A percentile compares a stretch with the other conserved stretches of the same genome.
Conservation (phyloP, 108 stramenopile species). For the Skeletonema grethae region DNA sequence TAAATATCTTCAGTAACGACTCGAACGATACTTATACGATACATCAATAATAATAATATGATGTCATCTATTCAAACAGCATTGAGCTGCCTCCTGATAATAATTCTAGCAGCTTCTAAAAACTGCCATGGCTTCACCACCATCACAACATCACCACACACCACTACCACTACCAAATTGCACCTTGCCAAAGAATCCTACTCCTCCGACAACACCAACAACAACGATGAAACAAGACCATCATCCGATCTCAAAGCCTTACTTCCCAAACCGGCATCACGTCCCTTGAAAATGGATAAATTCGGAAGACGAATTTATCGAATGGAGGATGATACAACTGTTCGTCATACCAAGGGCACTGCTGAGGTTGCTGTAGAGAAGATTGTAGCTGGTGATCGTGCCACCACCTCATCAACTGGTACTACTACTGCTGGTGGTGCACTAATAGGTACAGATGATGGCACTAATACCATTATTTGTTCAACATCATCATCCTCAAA, state of each 20-base stretch:
- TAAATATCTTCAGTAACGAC: no score
- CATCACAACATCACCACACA: no score
- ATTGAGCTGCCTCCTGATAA: no score
- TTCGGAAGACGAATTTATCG: conserved; percentile 27
- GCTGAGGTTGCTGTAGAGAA: background rate
- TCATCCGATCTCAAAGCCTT: conserved; percentile 17
- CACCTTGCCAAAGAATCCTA: background rate
- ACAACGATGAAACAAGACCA: background rate
- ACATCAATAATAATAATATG: no score
- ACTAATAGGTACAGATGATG: no score
- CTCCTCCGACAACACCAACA: background rate
- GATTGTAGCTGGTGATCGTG: background rate
- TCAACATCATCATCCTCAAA: no score
- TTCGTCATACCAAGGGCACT: conserved; percentile 12
- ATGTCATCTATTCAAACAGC: no score
- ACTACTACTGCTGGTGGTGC: background rate
- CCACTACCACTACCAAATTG: no score
- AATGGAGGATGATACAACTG: conserved; percentile 30
- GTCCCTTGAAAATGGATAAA: conserved; percentile 24
- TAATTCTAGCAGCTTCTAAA: no score
- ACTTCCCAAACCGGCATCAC: conserved; percentile 18
- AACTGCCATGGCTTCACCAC: no score
- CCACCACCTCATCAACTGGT: background rate
- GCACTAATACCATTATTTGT: no score
- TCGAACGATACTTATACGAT: no score